Evolutionary conservation across 352 stramenopile genomes (phyloP), one percentile per base, ranked within the genome.

Genomic region (Phytophthora rubi): DNA sequence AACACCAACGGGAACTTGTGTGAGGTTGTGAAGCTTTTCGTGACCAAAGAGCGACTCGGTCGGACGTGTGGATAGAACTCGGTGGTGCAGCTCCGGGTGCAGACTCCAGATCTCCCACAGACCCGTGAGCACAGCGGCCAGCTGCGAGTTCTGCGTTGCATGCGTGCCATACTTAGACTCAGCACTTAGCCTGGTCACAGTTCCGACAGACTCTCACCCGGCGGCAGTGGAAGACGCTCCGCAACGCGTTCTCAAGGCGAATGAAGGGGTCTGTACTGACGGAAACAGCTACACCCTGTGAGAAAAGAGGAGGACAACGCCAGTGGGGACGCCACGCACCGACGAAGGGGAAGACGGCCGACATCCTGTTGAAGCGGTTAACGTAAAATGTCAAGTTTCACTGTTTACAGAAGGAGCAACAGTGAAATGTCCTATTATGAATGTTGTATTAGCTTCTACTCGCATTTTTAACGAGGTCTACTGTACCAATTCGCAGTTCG

Each of bases 291-390:
- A 10, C 44, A 62, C 9, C 3, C 8, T 23, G 30, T 33, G 21
- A 4, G 65, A 26, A 54, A n/a, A 8, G 21, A 45, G 37, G 7
- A 18, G 33, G 15, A 53, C 21, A 23, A 45, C 35, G 4, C 28
- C 21, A 16, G 45, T n/a, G 26, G 10, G n/a, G 42, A 39, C 30
- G 12, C 4, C 37, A 67, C 71, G 30, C 12, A 85, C 77, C 78
- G 18, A 78, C 71, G 42, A 78, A 79, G 16, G 78, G 73, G 55
- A 83, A 76, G 10, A 52, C n/a, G 21, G 75, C 48, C 30, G 70
- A 35, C 78, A 85, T 45, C 16, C 15, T 85, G 53, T 13, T 30
- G 26, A 30, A 30, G 26, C 26, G 26, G 26, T 30, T 30, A 30
- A 30, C 26, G 26, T 30, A 30, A 30, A 30, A 6, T 30, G 26